phyloP scores from a whole-genome alignment of 768 basidiomycete genomes.

The Tylopilus felleus region DNA sequence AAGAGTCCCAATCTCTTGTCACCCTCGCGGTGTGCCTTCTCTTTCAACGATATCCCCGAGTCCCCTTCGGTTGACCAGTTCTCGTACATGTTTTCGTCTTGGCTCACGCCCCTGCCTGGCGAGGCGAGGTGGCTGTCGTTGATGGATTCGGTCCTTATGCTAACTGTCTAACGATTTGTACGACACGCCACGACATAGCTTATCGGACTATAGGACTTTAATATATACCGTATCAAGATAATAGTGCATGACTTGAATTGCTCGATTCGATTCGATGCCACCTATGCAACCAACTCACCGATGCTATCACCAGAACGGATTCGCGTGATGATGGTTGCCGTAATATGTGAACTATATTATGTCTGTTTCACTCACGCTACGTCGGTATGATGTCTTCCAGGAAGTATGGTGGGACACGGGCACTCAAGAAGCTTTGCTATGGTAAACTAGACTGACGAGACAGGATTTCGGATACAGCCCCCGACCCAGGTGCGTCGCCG shows the following conservation, averaged over 20 bases:
- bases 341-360: no score
- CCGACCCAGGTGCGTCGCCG: no score
- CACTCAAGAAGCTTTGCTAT: no score
- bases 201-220: not conserved
- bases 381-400: no score
- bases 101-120: conserved; percentile 13
- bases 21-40: conserved; percentile 4
- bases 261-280: not conserved
- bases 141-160: conserved; percentile 19
- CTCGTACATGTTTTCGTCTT: conserved; percentile 19
- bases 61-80: conserved; percentile 10
- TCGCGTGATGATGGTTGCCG: no score
- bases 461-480: no score
- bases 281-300: no score
- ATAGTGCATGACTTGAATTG: not conserved
- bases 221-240: not conserved
- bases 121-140: conserved; percentile 4
- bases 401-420: no score
- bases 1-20: conserved; percentile 12
- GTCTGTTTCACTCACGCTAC: no score
- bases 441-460: no score
- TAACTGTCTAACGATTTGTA: not conserved
- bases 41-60: conserved; percentile 7
- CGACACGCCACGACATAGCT: not conserved
- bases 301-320: no score